Base-by-base conservation (phyloP, 2,329 filamentous ascomycete genomes). In the Penicillium glabrum region DNA sequence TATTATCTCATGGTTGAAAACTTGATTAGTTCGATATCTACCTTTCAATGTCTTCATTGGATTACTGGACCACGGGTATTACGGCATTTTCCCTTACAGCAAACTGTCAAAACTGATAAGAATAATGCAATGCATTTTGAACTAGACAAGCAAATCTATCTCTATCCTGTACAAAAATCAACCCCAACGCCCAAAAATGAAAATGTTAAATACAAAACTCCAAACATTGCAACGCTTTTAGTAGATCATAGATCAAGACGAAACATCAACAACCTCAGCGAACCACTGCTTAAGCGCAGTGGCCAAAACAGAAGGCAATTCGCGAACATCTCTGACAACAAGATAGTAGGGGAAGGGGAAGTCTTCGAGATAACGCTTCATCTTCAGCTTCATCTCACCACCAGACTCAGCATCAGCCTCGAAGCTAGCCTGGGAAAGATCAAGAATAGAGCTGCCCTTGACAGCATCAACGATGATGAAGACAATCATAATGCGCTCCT, bases 341-440 rank as follows among this genome's bases (percentile, higher is more conserved):
- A 99, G 79, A 73, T 98, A 99, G 79, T 97, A 99, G 73, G 89
- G 87, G 78, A 99, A 99, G 0, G 96, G 95, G 75, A 99, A 99
- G 8, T 87, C 89, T 73, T 99, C 96, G 66, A 99, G 83, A 72
- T 99, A 99, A 68, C 90, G 86, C 79, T 91, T 89, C 74, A 96
- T 92, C 67, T 89, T 88, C 54, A 97, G 85, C 71, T 81, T 81
- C 74, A 81, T 81, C 68, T 86, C 83, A 59, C 79, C 87, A 77
- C 70, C 67, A 77, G 74, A 84, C 75, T 67, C 78, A 60, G 75
- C 80, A 69, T 90, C 87, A 57, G 83, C 84, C 61, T 89, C 84
- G 70, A 98, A 97, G 70, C 86, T 86, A 37, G 92, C 93, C 75
- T 92, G 89, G 73, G 92, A 91, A 67, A 98, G 82, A 72, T 97